A percentile compares a stretch with the other conserved stretches of the same genome.
Evolutionary conservation across 2,329 filamentous ascomycete species (phyloP).

Genomic region (Neodidymelliopsis sp.): DNA sequence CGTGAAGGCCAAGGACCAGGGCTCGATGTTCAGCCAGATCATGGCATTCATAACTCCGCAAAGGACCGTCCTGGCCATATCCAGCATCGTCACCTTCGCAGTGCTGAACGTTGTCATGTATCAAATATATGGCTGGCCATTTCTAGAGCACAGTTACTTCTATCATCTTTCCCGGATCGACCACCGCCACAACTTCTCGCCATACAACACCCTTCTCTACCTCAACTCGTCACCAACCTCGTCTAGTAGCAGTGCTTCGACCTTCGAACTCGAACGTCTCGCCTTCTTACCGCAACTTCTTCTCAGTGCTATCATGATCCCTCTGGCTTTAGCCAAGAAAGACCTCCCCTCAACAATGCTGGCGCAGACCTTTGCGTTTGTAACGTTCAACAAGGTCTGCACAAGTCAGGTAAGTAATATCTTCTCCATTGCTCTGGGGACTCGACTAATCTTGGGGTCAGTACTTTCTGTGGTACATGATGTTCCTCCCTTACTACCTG

Average conservation of each 20-base stretch:
- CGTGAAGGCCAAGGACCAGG: neutral
- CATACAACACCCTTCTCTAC: slow-evolving; percentile 92
- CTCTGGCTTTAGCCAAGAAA: slow-evolving; percentile 78
- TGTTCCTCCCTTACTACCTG: slow-evolving; percentile 91
- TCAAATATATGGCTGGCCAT: slow-evolving; percentile 73
- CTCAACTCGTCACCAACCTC: slow-evolving; percentile 71
- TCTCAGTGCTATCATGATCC: slow-evolving; percentile 78
- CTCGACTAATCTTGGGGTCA: too few relatives aligned
- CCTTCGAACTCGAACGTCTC: slow-evolving; percentile 72
- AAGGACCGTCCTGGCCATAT: slow-evolving; percentile 65
- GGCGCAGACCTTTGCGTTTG: slow-evolving; percentile 95
- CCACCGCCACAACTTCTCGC: slow-evolving; percentile 97
- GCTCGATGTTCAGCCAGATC: slow-evolving; percentile 32
- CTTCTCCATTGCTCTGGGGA: too few relatives aligned
- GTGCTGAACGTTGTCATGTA: slow-evolving; percentile 83
- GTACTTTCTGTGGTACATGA: slow-evolving; percentile 99
- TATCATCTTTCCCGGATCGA: slow-evolving; percentile 94
- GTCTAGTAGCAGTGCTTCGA: neutral
- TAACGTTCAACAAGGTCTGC: slow-evolving; percentile 98
- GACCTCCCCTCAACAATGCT: slow-evolving; percentile 86
- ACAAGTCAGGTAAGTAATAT: slow-evolving; percentile 91
- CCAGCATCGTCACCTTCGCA: slow-evolving; percentile 76
- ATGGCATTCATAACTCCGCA: slow-evolving; percentile 39
- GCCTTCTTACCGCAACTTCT: slow-evolving; percentile 90
- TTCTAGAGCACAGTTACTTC: slow-evolving; percentile 88